Base-by-base conservation (phyloP, 2,329 filamentous ascomycete species). In the Ceratocystis colombiana region DNA sequence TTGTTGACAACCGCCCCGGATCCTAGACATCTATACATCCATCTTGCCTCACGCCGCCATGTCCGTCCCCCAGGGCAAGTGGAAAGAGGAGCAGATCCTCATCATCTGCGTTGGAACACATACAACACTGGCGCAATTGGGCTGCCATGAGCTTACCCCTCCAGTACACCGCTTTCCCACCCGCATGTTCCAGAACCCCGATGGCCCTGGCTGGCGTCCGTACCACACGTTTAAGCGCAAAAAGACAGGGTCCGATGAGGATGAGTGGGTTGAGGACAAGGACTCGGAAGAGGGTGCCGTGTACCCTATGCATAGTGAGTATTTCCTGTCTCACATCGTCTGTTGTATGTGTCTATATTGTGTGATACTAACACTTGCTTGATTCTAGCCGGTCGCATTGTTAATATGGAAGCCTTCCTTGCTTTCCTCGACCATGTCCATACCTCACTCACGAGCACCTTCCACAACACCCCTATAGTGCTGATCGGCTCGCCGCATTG, bases 401-500 rank as follows among this genome's bases (percentile, higher is more conserved):
- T 88, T 55, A 85, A 97, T 74, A 96, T 96, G 90, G 82, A 87
- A 0, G 93, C 90, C 70, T 96, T 99, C 78, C 88, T 96, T 70
- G 93, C 94, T 41, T 87, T 97, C 72, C 84, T 99, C 72, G 89
- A 92, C 66, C 90, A 99, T 74, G 88, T 97, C 70, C 90, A 96
- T 80, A 87, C 89, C 75, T 84, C 89, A 61, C 83, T 99, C 68
- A 94, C 90, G 68, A 91, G 90, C 30, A 90, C 90, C 2, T 94
- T 96, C 74, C 94, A 97, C 77, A 96, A 96, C 77, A 96, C 93
- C 0, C 92, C 94, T 1, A 90, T 99, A 70, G 82, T 97, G 74
- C 84, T 99, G 69, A 88, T 97, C 76, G 84, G 88, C 6, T 89
- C 96, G 71, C 92, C 94, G 3, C 87, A 87, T 71, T 99, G 94